Base-by-base conservation (phyloP, 2,329 filamentous ascomycete genomes). In the Hansfordia pulvinata region DNA sequence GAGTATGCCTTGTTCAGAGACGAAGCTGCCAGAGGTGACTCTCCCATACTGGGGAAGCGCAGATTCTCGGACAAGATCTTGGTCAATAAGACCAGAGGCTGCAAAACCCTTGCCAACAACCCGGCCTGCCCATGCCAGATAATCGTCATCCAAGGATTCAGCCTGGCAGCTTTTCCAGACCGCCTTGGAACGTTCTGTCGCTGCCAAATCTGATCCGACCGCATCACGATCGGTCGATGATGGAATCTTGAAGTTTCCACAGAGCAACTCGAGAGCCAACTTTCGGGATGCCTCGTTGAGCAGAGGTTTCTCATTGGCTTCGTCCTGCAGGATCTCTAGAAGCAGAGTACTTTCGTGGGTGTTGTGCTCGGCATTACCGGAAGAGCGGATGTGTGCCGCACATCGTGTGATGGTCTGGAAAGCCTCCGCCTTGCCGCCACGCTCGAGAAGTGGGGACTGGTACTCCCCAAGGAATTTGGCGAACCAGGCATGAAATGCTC, bases 21-120 rank as follows among this genome's bases (percentile, higher is more conserved):
- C 55, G 32, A 58, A 56, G n/a, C 55, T 49, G 2, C 53, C 62
- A 38, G 44, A 59, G 25, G 53, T 62, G 28, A 54, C 51, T 39
- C 50, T 62, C 35, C 49, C 53, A 39, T 60, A 74, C 37, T 60
- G 53, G 10, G 55, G 50, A 5, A 78, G 49, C 10, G 56, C 56
- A 2, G 71, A 73, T 43, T 81, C 76, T 15, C 62, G 58, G 2
- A 77, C 48, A 23, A 80, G 57, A 25, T 68, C 68, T 19, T 58
- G 47, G 10, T 73, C 69, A 5, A 83, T 64, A 29, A 71, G 61
- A 2, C 85, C 85, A 16, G 74, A 81, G 10, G 80, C 69, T 20
- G 78, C 75, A 51, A 86, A 96, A 1, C 83, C 76, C 44, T 84
- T 71, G 6, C 92, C 90, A 23, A 96, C 61, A 3, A 86, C 78